Evolutionary conservation across 805 yeast species (phyloP).

Genomic region (Martiniozyma abietophila): DNA sequence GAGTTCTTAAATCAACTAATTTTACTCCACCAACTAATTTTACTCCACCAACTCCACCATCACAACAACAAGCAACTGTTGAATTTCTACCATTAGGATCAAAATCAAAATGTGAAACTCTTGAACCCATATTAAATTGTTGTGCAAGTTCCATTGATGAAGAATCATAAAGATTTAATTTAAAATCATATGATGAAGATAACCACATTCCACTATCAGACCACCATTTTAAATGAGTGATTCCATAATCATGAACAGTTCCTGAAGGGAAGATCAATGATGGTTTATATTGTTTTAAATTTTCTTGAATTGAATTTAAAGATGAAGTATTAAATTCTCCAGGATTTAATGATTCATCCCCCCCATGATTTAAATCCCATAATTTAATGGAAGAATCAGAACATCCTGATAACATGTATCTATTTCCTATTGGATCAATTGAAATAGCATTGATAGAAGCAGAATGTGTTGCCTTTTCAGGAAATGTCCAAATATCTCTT

Average conservation of each 20-base stretch:
- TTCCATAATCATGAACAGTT: slow-evolving; percentile 56
- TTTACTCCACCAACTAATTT: slow-evolving; percentile 37
- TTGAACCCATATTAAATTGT: slow-evolving; percentile 48
- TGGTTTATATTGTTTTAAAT: slow-evolving; percentile 16
- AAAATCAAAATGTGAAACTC: slow-evolving; percentile 62
- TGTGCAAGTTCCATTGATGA: slow-evolving; percentile 56
- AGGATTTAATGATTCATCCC: too few species aligned
- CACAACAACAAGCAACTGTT: slow-evolving; percentile 62
- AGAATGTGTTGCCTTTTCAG: slow-evolving; percentile 33
- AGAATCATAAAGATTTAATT: slow-evolving; percentile 77
- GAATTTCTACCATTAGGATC: slow-evolving; percentile 37
- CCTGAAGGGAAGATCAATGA: slow-evolving; percentile 22
- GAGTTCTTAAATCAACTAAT: slow-evolving; percentile 62
- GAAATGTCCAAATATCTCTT: slow-evolving; percentile 27
- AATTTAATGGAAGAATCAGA: slow-evolving; percentile 61
- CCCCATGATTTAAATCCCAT: slow-evolving; percentile 62
- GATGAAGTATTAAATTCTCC: too few species aligned
- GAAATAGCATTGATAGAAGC: slow-evolving; percentile 54
- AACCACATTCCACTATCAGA: slow-evolving; percentile 86
- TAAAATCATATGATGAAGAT: slow-evolving; percentile 70
- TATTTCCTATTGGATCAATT: slow-evolving; percentile 37
- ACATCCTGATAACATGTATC: slow-evolving; percentile 57
- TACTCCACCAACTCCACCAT: slow-evolving; percentile 40
- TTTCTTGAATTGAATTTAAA: too few species aligned
- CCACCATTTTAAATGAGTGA: slow-evolving; percentile 81